Evolutionary conservation across 768 basidiomycete genomes (phyloP).

Genomic region (Collybiopsis luxurians): DNA sequence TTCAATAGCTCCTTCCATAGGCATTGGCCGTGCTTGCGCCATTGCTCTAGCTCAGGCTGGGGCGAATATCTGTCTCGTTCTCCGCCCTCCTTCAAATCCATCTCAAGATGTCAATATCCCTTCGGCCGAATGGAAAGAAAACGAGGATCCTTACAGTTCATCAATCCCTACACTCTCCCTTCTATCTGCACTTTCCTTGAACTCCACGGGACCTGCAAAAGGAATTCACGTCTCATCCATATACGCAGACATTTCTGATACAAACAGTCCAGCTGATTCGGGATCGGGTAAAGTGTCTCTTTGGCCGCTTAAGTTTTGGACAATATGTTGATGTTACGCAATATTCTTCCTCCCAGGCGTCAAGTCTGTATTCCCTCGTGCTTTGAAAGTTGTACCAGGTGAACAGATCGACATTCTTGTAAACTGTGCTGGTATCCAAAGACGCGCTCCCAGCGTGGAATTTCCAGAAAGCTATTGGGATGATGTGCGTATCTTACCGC

Average conservation of each 20-base stretch:
- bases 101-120: constrained; percentile 8
- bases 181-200: constrained; percentile 5
- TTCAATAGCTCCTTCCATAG: constrained; percentile 21
- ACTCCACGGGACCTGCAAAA: constrained; percentile 3
- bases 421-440: constrained; percentile 68
- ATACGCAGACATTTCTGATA: constrained; percentile 6
- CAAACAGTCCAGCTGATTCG: constrained; percentile 35
- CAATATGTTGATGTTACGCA: constrained; percentile 30
- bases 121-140: constrained; percentile 18
- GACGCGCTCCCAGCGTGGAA: constrained; percentile 54
- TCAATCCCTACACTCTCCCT: constrained; percentile 7
- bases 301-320: not conserved
- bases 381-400: constrained; percentile 29
- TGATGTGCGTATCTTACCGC: constrained; percentile 47
- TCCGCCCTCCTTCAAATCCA: constrained; percentile 25
- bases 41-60: constrained; percentile 49
- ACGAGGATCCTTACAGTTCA: constrained; percentile 7
- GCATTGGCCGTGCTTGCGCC: constrained; percentile 51
- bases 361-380: constrained; percentile 37
- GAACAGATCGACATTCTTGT: constrained; percentile 58
- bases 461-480: constrained; percentile 71
- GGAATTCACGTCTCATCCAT: constrained; percentile 8
- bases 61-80: constrained; percentile 44
- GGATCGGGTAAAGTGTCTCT: constrained; percentile 58
- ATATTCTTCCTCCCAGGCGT: constrained; percentile 34